phyloP scores from a whole-genome alignment of 2,329 filamentous ascomycete genomes.

The Aspergillus hortae region DNA sequence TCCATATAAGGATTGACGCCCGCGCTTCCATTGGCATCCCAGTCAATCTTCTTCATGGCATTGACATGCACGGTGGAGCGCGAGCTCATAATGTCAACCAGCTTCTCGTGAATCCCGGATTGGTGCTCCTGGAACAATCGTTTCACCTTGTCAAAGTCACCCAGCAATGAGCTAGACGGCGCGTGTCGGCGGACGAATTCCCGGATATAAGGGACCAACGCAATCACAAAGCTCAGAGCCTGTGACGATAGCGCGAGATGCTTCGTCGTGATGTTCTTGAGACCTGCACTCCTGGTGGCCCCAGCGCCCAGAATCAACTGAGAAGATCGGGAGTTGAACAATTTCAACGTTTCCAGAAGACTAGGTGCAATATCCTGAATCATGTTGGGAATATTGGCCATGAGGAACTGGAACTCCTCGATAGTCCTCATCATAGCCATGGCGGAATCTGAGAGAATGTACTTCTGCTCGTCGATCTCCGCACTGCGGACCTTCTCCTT shows the following conservation, averaged over 20 bases:
- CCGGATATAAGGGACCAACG: constrained; percentile 81
- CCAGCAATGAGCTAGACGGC: constrained; percentile 58
- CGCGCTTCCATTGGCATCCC: constrained; percentile 55
- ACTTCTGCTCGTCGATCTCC: constrained; percentile 77
- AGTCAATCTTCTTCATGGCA: constrained; percentile 70
- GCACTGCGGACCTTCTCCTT: constrained; percentile 70
- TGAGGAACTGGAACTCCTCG: constrained; percentile 76
- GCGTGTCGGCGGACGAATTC: constrained; percentile 83
- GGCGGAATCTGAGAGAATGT: constrained; percentile 80
- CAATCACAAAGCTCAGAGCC: constrained; percentile 80
- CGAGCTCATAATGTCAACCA: constrained; percentile 86
- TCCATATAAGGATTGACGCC: constrained; percentile 74
- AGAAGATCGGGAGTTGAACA: constrained; percentile 95
- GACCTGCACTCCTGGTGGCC: constrained; percentile 78
- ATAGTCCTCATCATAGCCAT: constrained; percentile 77
- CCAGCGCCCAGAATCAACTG: constrained; percentile 94
- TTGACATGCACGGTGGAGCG: constrained; percentile 71
- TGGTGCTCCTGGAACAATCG: constrained; percentile 85
- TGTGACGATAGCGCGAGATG: constrained; percentile 91
- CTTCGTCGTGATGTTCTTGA: constrained; percentile 95
- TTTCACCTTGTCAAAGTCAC: constrained; percentile 84
- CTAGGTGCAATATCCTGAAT: constrained; percentile 75
- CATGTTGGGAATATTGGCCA: constrained; percentile 83
- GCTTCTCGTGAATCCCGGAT: constrained; percentile 83
- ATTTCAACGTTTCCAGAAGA: constrained; percentile 79